Conservation (phyloP, 805 yeast genomes). For the Candida stauntonica region DNA sequence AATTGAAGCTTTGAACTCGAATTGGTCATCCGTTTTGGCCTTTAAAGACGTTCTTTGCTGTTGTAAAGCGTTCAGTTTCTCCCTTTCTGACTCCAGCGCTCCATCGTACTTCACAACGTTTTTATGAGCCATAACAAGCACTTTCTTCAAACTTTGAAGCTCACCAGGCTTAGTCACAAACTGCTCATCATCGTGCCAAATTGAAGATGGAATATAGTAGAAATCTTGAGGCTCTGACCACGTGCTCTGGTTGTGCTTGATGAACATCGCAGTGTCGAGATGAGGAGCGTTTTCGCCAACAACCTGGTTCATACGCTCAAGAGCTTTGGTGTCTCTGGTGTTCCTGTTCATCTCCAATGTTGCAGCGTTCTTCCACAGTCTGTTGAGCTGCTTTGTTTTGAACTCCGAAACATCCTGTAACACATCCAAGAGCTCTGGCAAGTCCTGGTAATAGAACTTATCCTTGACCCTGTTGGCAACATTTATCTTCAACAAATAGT, state of each 20-base stretch:
- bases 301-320: slow-evolving; percentile 49
- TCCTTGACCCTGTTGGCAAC: slow-evolving; percentile 89
- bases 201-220: slow-evolving; percentile 78
- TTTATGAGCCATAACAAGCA: slow-evolving; percentile 39
- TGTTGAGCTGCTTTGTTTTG: slow-evolving; percentile 67
- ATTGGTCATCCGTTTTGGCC: slow-evolving; percentile 42
- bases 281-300: slow-evolving; percentile 66
- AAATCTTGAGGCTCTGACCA: slow-evolving; percentile 91
- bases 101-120: slow-evolving; percentile 28
- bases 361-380: slow-evolving; percentile 56
- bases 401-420: slow-evolving; percentile 81
- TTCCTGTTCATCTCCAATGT: slow-evolving; percentile 54
- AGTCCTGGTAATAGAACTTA: slow-evolving; percentile 86
- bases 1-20: slow-evolving; percentile 31
- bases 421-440: slow-evolving; percentile 85
- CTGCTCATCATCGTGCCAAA: slow-evolving; percentile 96
- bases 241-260: slow-evolving; percentile 68
- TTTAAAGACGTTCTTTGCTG: slow-evolving; percentile 34
- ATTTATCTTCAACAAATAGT: slow-evolving; percentile 73
- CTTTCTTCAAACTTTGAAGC: slow-evolving; percentile 41
- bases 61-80: slow-evolving; percentile 29
- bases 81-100: slow-evolving; percentile 28
- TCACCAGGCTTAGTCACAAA: slow-evolving; percentile 53
- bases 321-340: slow-evolving; percentile 37
- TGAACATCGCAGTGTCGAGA: slow-evolving; percentile 84